These are phyloP conservation scores for Cairneyella variabilis DNA, from an alignment of 495 filamentous ascomycete species.

Conservation along the genomic window DNA sequence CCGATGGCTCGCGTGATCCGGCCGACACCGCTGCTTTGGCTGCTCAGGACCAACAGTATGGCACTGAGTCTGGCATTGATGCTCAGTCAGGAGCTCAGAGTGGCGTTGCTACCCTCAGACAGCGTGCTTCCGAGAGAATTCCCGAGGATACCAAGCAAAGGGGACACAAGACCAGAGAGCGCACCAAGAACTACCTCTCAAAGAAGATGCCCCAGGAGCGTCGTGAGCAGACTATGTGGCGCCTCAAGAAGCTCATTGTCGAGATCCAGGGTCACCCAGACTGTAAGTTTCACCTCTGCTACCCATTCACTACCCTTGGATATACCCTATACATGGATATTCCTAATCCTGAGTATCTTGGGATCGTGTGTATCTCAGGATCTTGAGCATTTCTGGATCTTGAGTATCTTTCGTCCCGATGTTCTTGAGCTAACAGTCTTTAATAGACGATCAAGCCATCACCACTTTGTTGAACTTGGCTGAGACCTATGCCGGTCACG, in stretches of 20 bases:
- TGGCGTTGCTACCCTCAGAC: conserved; percentile 46
- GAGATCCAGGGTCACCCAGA: conserved; percentile 93
- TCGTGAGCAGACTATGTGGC: conserved; percentile 87
- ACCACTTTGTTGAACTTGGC: conserved; percentile 79
- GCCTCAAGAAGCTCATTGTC: conserved; percentile 95
- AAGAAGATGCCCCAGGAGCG: conserved; percentile 91
- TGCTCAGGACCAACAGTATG: conserved; percentile 42
- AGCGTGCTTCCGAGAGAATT: conserved; percentile 46
- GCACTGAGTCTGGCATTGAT: conserved; percentile 48
- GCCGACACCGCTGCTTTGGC: conserved; percentile 39
- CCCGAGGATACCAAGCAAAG: conserved; percentile 62
- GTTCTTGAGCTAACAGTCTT: conserved; percentile 3
- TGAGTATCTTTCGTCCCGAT: too few relatives aligned
- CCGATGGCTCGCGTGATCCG: conserved; percentile 46
- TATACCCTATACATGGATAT: too few relatives aligned
- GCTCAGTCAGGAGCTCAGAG: conserved; percentile 43
- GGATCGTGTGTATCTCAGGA: too few relatives aligned
- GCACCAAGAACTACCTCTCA: conserved; percentile 66
- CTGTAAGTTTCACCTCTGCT: conserved; percentile 46
- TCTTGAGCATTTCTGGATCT: too few relatives aligned
- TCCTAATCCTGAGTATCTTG: too few relatives aligned
- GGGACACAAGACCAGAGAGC: conserved; percentile 47
- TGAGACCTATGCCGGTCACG: conserved; percentile 79
- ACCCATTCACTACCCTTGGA: too few relatives aligned
- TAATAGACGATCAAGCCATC: conserved; percentile 78